These are phyloP conservation scores for Backusella tuberculispora DNA, from an alignment of 192 early-diverging fungal species.

Conservation along the genomic window DNA sequence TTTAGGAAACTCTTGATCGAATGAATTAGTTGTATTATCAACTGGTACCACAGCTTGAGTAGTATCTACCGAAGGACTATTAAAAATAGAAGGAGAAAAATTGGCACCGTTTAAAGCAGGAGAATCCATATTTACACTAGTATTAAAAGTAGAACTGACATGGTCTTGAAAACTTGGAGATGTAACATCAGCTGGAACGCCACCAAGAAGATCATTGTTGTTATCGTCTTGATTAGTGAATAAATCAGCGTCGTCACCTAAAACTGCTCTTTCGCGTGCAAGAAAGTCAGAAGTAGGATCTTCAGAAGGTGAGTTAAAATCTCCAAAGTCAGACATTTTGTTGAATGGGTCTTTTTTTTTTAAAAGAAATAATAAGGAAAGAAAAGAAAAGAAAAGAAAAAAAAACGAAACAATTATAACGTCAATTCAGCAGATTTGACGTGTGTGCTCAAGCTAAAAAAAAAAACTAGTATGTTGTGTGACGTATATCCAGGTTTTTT, in stretches of 20 bases:
- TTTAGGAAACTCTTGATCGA: slow-evolving; percentile 39
- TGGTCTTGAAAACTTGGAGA: neutral
- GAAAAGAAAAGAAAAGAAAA: neutral
- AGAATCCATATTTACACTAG: neutral
- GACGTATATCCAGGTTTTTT: neutral
- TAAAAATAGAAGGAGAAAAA: slow-evolving; percentile 17
- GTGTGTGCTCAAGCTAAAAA: neutral
- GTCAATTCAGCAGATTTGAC: neutral
- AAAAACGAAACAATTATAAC: neutral
- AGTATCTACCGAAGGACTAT: neutral
- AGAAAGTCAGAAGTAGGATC: slow-evolving; percentile 80
- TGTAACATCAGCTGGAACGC: neutral
- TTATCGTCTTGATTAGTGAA: slow-evolving; percentile 43
- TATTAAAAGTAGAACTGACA: neutral
- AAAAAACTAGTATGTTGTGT: neutral
- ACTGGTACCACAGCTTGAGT: neutral
- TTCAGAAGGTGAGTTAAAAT: slow-evolving; percentile 42
- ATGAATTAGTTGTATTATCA: slow-evolving; percentile 29
- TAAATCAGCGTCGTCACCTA: slow-evolving; percentile 73
- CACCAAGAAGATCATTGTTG: neutral
- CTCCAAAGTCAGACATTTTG: slow-evolving; percentile 52
- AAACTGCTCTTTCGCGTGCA: slow-evolving; percentile 71
- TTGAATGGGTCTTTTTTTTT: too few relatives aligned
- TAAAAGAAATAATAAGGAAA: too few relatives aligned
- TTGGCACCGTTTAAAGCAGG: slow-evolving; percentile 6